phyloP scores from a whole-genome alignment of 2,329 filamentous ascomycete species.

The Pseudocercospora fijiensis region DNA sequence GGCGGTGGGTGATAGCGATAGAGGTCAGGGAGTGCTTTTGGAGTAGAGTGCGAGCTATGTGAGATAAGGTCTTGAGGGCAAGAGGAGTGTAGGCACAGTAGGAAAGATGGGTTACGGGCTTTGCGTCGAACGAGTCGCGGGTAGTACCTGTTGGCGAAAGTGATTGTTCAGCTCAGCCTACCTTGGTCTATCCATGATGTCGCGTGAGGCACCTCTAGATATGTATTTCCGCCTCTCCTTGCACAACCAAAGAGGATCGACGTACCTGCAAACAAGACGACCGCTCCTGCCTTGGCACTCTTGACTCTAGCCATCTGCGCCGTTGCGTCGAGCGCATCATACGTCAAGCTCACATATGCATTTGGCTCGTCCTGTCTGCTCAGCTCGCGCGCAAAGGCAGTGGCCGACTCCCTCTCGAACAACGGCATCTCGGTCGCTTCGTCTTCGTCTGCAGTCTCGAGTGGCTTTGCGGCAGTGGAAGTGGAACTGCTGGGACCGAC shows the following conservation, averaged over 20 bases:
- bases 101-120: constrained; percentile 70
- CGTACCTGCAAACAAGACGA: constrained; percentile 72
- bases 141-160: constrained; percentile 49
- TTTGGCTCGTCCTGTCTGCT: constrained; percentile 39
- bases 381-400: constrained; percentile 32
- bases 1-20: constrained; percentile 77
- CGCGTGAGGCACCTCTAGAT: constrained; percentile 2
- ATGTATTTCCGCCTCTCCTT: not conserved
- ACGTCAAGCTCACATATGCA: constrained; percentile 69
- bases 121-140: constrained; percentile 68
- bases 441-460: not conserved
- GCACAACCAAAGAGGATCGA: not conserved
- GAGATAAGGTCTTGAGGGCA: constrained; percentile 66
- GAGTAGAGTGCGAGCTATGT: constrained; percentile 60
- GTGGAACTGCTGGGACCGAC: not conserved
- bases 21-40: constrained; percentile 65
- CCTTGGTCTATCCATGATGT: not conserved
- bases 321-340: constrained; percentile 58
- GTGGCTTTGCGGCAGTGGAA: not conserved
- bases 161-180: constrained; percentile 11
- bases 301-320: constrained; percentile 65
- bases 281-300: constrained; percentile 70
- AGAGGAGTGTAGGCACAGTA: constrained; percentile 73
- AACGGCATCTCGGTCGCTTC: not conserved
- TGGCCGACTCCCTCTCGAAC: not conserved